Evolutionary conservation across 2,329 filamentous ascomycete species (phyloP), one percentile per base, ranked within the genome.

Genomic region (Mycocentrospora acerina): DNA sequence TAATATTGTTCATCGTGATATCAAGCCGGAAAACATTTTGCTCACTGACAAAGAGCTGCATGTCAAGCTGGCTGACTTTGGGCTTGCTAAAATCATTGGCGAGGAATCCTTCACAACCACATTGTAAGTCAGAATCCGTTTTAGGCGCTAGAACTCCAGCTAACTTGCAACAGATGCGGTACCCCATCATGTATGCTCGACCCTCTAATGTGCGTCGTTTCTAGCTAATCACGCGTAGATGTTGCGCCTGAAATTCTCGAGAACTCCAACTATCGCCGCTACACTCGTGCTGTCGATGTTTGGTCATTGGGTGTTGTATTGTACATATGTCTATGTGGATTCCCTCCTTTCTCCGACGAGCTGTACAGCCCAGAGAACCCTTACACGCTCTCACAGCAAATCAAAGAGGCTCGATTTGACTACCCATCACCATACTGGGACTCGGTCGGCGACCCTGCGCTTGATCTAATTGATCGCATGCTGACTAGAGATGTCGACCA

Each of bases 401-500:
- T 95, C 70, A 90, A 86, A 66, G 79, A 81, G 66, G 93, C 88
- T 12, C 80, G 83, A 14, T 98, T 95, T 61, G 88, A 96, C 67
- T 98, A 96, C 60, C 91, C 93, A 1, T 94, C 89, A 2, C 93
- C 93, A 0, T 97, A 97, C 68, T 98, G 90, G 90, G 89, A 95
- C 66, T 81, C 82, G 2, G 83, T 95, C 19, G 85, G 87, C 58
- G 90, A 97, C 51, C 80, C 86, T 37, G 93, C 91, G 7, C 75
- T 98, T 36, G 90, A 97, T 53, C 76, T 98, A 24, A 97, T 98
- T 52, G 93, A 98, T 66, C 80, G 79, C 28, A 98, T 98, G 93
- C 79, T 98, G 34, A 86, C 88, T 2, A 90, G 96, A 24, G 84
- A 96, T 49, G 84, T 89, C 2, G 82, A 88, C 18, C 81, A 85